These are phyloP conservation scores for Lachancea sp. DNA, from an alignment of 805 yeast species.

Conservation along the genomic window DNA sequence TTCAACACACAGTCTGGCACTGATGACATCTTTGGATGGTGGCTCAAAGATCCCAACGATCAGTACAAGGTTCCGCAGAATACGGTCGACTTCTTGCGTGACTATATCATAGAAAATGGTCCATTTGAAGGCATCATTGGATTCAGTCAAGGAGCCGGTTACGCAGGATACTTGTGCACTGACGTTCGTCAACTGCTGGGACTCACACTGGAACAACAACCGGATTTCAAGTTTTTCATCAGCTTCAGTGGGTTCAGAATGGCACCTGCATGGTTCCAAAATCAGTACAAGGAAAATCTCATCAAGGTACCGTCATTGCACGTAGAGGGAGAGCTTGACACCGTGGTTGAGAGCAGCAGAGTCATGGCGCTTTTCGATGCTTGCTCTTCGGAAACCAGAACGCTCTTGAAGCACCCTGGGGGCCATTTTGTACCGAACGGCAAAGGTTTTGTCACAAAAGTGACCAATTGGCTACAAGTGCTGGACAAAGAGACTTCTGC, in stretches of 20 bases:
- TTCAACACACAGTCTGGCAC: constrained; percentile 27
- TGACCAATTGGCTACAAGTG: constrained; percentile 31
- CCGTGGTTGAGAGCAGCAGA: constrained; percentile 73
- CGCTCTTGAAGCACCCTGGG: constrained; percentile 74
- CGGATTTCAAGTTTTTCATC: constrained; percentile 57
- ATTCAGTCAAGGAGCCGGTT: constrained; percentile 91
- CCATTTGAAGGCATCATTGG: constrained; percentile 85
- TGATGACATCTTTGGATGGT: constrained; percentile 56
- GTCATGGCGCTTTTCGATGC: constrained; percentile 51
- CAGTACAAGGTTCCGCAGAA: constrained; percentile 30
- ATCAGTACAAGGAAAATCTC: constrained; percentile 24
- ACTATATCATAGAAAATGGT: constrained; percentile 49
- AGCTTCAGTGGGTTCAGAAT: constrained; percentile 61
- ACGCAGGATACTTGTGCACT: constrained; percentile 61
- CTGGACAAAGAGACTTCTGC: constrained; percentile 1
- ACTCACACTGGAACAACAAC: constrained; percentile 36
- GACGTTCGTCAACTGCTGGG: constrained; percentile 43
- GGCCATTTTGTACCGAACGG: constrained; percentile 95
- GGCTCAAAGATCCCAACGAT: constrained; percentile 40
- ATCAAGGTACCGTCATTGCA: constrained; percentile 52
- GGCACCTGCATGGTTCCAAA: constrained; percentile 27
- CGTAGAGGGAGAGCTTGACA: constrained; percentile 82
- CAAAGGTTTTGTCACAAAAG: constrained; percentile 38
- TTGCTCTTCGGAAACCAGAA: constrained; percentile 40
- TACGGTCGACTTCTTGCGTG: constrained; percentile 37